A percentile compares a stretch with the other conserved stretches of the same genome.
Conservation (phyloP, 345 rosid species). For the Salix koriyanagi region DNA sequence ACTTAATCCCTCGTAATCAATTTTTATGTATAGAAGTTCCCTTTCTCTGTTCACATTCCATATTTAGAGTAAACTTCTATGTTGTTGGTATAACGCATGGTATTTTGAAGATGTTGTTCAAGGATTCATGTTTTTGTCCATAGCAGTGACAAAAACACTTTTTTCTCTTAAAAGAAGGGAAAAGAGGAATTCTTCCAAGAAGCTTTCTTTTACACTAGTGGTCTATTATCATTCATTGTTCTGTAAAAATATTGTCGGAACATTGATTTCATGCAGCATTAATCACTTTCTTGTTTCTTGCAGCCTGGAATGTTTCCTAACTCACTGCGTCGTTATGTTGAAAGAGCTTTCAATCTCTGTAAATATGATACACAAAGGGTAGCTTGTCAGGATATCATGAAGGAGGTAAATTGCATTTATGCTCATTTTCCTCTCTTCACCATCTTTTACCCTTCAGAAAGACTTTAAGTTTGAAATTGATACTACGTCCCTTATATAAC, state of each 20-base stretch:
- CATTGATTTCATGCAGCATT: neutral
- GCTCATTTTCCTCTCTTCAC: neutral
- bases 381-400: slow-evolving; percentile 70
- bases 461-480: neutral
- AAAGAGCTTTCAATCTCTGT: slow-evolving; percentile 82
- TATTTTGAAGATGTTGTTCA: neutral
- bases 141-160: neutral
- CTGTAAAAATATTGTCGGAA: neutral
- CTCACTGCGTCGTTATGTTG: slow-evolving; percentile 77
- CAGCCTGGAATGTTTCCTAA: slow-evolving; percentile 75
- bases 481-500: neutral
- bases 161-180: neutral
- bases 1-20: neutral
- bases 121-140: neutral
- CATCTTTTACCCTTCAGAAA: neutral
- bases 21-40: neutral
- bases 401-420: slow-evolving; percentile 48
- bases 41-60: neutral
- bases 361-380: slow-evolving; percentile 60
- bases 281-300: slow-evolving; percentile 22
- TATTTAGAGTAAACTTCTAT: neutral
- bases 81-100: neutral
- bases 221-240: neutral
- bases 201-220: neutral
- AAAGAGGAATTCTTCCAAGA: neutral